Percentiles rank a stretch among this genome's conserved stretches.
Conservation (phyloP, 805 yeast species). For the Starmera amethionina region DNA sequence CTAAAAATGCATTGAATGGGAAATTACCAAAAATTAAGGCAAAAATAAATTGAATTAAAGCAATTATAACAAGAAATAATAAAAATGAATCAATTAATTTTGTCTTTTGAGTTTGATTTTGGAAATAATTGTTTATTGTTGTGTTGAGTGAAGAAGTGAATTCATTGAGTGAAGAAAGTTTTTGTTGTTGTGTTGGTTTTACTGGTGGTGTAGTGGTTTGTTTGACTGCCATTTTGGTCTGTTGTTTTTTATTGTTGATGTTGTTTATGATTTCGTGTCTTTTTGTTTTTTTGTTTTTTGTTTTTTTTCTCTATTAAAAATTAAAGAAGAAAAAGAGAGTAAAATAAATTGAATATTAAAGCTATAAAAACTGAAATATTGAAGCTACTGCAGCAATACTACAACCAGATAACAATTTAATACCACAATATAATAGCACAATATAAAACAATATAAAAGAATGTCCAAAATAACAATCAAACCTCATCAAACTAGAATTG, state of each 20-base stretch:
- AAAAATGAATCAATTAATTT: constrained; percentile 73
- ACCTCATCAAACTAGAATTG: constrained; percentile 57
- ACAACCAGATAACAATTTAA: constrained; percentile 21
- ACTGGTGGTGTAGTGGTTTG: not conserved
- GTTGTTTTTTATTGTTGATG: not conserved
- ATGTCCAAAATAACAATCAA: not conserved
- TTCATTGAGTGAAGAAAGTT: constrained; percentile 15
- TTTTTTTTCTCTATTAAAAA: not conserved
- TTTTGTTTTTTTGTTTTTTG: not conserved
- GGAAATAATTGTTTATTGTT: constrained; percentile 23
- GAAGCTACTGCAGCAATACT: constrained; percentile 18
- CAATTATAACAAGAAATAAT: constrained; percentile 63
- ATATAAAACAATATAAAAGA: too few species aligned
- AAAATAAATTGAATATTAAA: too few species aligned
- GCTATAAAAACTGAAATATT: not conserved
- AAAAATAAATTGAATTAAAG: constrained; percentile 70
- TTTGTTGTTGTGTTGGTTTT: not conserved
- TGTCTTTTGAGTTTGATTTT: constrained; percentile 31
- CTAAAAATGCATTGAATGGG: constrained; percentile 95
- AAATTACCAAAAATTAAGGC: constrained; percentile 73
- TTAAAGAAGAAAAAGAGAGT: not conserved
- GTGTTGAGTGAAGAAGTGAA: constrained; percentile 20
- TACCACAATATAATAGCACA: too few species aligned
- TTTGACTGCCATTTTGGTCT: not conserved
- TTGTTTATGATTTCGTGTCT: not conserved